Conservation (phyloP, 345 rosid species). For the Anacardium occidentale region DNA sequence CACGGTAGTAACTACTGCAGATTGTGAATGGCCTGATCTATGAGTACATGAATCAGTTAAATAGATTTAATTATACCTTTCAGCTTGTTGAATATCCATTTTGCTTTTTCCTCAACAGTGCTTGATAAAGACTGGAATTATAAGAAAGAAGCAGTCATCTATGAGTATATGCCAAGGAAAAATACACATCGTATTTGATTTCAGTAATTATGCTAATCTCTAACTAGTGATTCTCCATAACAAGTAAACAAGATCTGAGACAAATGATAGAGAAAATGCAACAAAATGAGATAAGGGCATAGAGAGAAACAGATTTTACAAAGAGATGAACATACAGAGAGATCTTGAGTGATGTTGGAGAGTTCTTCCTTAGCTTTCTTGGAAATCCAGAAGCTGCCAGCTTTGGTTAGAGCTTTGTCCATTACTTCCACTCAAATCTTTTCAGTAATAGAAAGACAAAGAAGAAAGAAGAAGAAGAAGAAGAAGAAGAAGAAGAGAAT, state of each 20-base stretch:
- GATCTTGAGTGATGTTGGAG: conserved; percentile 30
- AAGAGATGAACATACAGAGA: conserved; percentile 21
- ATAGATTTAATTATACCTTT: conserved; percentile 26
- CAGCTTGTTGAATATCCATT: conserved; percentile 34
- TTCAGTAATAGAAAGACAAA: neutral
- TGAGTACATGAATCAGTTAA: too few relatives aligned
- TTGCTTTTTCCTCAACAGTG: conserved; percentile 37
- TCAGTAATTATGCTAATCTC: too few relatives aligned
- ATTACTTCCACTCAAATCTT: conserved; percentile 7
- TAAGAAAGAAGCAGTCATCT: neutral
- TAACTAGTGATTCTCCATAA: too few relatives aligned
- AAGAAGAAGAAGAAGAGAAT: neutral
- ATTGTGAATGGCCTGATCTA: too few relatives aligned
- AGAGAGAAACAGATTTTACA: neutral
- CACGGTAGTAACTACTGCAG: too few relatives aligned
- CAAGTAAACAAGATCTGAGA: neutral
- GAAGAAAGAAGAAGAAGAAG: neutral
- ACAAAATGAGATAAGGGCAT: too few relatives aligned
- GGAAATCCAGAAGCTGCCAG: conserved; percentile 36
- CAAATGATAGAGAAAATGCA: too few relatives aligned
- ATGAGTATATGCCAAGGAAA: too few relatives aligned
- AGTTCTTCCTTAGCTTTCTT: conserved; percentile 39
- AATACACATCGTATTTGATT: too few relatives aligned
- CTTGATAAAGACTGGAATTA: conserved; percentile 25
- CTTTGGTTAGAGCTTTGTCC: conserved; percentile 43